Percentiles rank a stretch among this genome's conserved stretches.
Evolutionary conservation across 495 filamentous ascomycete species (phyloP).

Genomic region (Parachaetomium inaequale): DNA sequence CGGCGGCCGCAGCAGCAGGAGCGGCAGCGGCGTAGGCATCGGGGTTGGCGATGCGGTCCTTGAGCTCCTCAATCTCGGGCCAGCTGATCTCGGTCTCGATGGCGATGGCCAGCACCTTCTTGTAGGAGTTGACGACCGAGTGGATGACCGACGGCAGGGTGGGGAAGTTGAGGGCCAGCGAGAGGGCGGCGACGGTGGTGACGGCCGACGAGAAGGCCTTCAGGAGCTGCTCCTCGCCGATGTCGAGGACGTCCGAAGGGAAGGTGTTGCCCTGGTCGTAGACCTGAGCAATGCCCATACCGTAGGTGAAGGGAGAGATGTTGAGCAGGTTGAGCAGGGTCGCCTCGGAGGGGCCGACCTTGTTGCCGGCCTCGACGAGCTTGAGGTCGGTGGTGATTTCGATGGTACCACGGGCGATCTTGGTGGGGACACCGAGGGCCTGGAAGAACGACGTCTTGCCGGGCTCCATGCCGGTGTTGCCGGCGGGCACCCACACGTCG

Average conservation of each 20-base stretch:
- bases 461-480: slow-evolving; percentile 99
- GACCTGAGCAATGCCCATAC: slow-evolving; percentile 91
- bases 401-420: slow-evolving; percentile 99
- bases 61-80: slow-evolving; percentile 93
- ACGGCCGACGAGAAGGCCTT: slow-evolving; percentile 78
- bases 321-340: slow-evolving; percentile 99
- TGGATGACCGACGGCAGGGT: slow-evolving; percentile 96
- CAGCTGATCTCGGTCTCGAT: slow-evolving; percentile 89
- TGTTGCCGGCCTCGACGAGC: slow-evolving; percentile 86
- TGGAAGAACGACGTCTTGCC: slow-evolving; percentile 99
- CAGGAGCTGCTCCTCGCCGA: slow-evolving; percentile 87
- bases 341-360: slow-evolving; percentile 98
- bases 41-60: slow-evolving; percentile 98
- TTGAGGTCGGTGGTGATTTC: slow-evolving; percentile 99
- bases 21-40: slow-evolving; percentile 85
- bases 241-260: slow-evolving; percentile 77
- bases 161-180: slow-evolving; percentile 87
- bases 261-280: slow-evolving; percentile 96
- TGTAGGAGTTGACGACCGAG: slow-evolving; percentile 93
- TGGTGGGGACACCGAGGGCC: slow-evolving; percentile 99
- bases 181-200: slow-evolving; percentile 81
- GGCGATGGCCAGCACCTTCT: slow-evolving; percentile 90
- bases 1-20: slow-evolving; percentile 56
- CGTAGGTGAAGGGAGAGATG: slow-evolving; percentile 99
- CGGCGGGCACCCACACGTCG: slow-evolving; percentile 89